phyloP scores from a whole-genome alignment of 805 yeast species.

The Cyberlindnera suaveolens region DNA sequence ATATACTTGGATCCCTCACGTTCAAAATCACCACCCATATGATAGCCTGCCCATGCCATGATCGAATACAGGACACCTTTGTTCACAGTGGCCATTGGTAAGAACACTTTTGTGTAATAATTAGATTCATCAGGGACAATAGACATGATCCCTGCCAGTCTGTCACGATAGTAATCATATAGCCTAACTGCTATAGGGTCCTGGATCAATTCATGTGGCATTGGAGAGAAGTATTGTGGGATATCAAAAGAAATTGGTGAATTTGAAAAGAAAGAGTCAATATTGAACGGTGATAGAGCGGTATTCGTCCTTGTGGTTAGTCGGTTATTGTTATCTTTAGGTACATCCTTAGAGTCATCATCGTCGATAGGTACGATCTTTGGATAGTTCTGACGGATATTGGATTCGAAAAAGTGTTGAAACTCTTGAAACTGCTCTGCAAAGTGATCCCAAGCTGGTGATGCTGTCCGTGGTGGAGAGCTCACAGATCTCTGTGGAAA shows the following conservation, averaged over 20 bases:
- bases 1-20: conserved; percentile 44
- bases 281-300: conserved; percentile 2
- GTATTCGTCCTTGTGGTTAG: background rate
- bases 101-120: conserved; percentile 44
- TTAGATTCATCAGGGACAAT: conserved; percentile 44
- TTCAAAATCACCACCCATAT: conserved; percentile 30
- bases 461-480: conserved; percentile 4
- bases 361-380: conserved; percentile 13
- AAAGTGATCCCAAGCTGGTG: conserved; percentile 12
- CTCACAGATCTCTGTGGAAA: conserved; percentile 9
- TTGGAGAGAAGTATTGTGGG: conserved; percentile 9
- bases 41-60: conserved; percentile 50
- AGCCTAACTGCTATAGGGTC: conserved; percentile 39
- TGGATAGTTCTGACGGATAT: conserved; percentile 15
- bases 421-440: conserved; percentile 15
- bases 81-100: conserved; percentile 46
- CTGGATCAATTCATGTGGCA: conserved; percentile 23
- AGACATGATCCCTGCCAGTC: conserved; percentile 41
- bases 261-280: conserved; percentile 5
- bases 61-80: conserved; percentile 44
- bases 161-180: conserved; percentile 44
- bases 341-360: background rate
- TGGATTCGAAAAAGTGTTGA: conserved; percentile 22
- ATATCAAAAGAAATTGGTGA: conserved; percentile 3
- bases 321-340: background rate